A percentile compares a stretch with the other conserved stretches of the same genome.
Conservation (phyloP, 495 filamentous ascomycete species). For the Aspergillus panamensis region DNA sequence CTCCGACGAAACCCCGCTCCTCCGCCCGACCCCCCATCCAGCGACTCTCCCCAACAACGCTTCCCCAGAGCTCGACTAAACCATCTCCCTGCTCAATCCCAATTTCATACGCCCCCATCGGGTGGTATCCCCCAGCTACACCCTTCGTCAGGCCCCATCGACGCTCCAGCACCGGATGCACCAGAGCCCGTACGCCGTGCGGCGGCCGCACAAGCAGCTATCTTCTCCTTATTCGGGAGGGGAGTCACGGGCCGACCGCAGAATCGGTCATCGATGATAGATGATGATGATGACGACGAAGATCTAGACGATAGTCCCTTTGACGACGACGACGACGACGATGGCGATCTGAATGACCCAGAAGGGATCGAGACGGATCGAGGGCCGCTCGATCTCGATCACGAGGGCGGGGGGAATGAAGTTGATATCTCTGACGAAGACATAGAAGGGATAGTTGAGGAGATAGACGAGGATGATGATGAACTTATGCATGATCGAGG, state of each 20-base stretch:
- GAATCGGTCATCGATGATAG: conserved; percentile 8
- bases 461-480: conserved; percentile 36
- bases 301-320: conserved; percentile 19
- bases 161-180: conserved; percentile 10
- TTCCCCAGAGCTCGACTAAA: conserved; percentile 11
- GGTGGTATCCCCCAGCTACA: conserved; percentile 33
- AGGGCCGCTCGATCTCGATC: conserved; percentile 12
- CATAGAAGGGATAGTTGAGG: conserved; percentile 33
- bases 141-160: conserved; percentile 32
- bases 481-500: conserved; percentile 42
- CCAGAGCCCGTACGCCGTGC: conserved; percentile 13
- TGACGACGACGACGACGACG: conserved; percentile 20
- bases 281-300: conserved; percentile 11
- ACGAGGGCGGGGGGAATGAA: conserved; percentile 21
- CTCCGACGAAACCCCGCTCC: conserved; percentile 22
- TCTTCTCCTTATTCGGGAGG: conserved; percentile 37
- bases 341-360: conserved; percentile 17
- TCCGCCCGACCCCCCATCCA: conserved; percentile 12
- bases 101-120: conserved; percentile 41
- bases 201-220: conserved; percentile 26
- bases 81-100: conserved; percentile 19
- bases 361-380: conserved; percentile 1
- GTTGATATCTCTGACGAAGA: conserved; percentile 22
- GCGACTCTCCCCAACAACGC: conserved; percentile 15
- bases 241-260: conserved; percentile 23